phyloP scores from a whole-genome alignment of 1,284 basidiomycete species.

The Apiotrichum akiyoshidainum region DNA sequence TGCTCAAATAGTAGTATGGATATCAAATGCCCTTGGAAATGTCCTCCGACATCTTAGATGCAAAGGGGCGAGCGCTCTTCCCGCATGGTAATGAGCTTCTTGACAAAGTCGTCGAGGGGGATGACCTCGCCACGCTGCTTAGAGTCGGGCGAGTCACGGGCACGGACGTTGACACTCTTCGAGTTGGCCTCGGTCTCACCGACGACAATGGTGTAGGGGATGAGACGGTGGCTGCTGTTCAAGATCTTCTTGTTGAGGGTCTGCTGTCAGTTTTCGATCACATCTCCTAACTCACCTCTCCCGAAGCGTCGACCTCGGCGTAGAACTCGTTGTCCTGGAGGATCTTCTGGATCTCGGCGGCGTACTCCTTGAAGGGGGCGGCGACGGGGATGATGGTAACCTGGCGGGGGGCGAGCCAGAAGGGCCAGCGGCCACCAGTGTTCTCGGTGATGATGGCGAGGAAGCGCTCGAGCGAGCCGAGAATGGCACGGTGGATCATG shows the following conservation, averaged over 20 bases:
- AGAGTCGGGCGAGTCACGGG: slow-evolving; percentile 72
- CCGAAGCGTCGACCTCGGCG: slow-evolving; percentile 71
- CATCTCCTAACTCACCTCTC: no score
- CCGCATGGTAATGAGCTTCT: slow-evolving; percentile 42
- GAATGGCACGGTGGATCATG: slow-evolving; percentile 96
- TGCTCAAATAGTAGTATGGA: no score
- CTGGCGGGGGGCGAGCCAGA: slow-evolving; percentile 96
- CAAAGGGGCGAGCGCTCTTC: slow-evolving; percentile 28
- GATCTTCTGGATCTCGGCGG: slow-evolving; percentile 39
- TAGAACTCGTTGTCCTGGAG: slow-evolving; percentile 73
- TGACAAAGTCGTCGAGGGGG: slow-evolving; percentile 38
- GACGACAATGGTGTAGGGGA: slow-evolving; percentile 92
- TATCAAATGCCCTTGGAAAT: no score
- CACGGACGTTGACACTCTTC: slow-evolving; percentile 88
- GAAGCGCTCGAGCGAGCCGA: slow-evolving; percentile 93
- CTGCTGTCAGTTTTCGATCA: slow-evolving; percentile 65
- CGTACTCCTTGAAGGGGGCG: slow-evolving; percentile 67
- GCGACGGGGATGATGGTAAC: slow-evolving; percentile 93
- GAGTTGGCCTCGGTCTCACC: slow-evolving; percentile 86
- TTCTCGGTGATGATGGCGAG: slow-evolving; percentile 97
- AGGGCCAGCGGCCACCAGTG: slow-evolving; percentile 98
- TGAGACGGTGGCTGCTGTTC: slow-evolving; percentile 81
- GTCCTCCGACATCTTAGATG: no score
- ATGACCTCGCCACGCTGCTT: slow-evolving; percentile 49
- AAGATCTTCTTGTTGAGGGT: slow-evolving; percentile 96